A percentile compares a stretch with the other conserved stretches of the same genome.
Conservation (phyloP, 306 rosid species). For the Hippophae gyantsensis region DNA sequence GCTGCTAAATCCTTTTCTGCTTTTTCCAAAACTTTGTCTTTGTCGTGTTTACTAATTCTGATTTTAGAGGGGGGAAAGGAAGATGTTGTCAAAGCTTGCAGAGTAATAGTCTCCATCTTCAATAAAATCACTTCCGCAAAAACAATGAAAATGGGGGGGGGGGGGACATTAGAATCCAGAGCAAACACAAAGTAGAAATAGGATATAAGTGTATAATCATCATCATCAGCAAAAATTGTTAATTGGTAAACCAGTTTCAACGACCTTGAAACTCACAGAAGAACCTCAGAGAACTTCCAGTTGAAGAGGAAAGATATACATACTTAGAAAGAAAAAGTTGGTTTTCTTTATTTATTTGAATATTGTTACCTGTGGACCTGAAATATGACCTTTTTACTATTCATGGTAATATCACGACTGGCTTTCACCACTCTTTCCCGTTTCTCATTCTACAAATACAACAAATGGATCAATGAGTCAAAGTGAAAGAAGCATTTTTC, state of each 20-base stretch:
- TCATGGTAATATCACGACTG: conserved; percentile 83
- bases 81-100: background rate
- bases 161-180: background rate
- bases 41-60: conserved; percentile 77
- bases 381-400: conserved; percentile 96
- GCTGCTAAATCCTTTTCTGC: conserved; percentile 82
- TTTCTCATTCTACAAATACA: conserved; percentile 58
- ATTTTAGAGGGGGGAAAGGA: conserved; percentile 13
- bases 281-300: background rate
- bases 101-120: background rate
- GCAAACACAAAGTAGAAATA: background rate
- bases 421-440: conserved; percentile 92
- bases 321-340: background rate
- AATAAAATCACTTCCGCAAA: background rate
- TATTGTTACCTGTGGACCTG: conserved; percentile 81
- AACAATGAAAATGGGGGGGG: background rate
- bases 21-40: conserved; percentile 69
- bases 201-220: background rate
- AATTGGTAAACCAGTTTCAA: no score
- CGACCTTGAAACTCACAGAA: no score
- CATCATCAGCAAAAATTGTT: no score
- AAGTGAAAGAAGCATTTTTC: no score
- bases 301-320: background rate
- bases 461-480: no score
- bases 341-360: background rate